phyloP scores from a whole-genome alignment of 345 rosid species.

The Garcia nutans region DNA sequence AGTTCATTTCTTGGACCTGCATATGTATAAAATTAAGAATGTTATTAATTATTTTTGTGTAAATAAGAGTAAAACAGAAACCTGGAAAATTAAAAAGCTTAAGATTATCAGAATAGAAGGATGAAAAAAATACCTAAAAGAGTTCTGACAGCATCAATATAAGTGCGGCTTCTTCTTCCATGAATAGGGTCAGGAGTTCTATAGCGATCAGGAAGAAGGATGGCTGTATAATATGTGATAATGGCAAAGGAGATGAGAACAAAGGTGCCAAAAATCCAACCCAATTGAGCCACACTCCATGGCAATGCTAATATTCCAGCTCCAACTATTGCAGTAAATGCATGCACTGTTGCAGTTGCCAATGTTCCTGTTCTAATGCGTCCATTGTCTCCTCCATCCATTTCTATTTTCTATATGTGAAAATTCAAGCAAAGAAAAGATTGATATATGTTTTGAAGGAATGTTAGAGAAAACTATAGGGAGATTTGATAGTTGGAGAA shows the following conservation, averaged over 20 bases:
- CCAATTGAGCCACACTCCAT: conserved; percentile 30
- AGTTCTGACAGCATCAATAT: conserved; percentile 14
- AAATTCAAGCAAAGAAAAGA: not conserved
- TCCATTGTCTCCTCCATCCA: not conserved
- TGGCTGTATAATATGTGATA: conserved; percentile 14
- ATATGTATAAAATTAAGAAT: not conserved
- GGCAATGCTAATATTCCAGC: conserved; percentile 32
- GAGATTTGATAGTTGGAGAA: no score
- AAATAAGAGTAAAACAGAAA: no score
- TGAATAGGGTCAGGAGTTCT: conserved; percentile 17
- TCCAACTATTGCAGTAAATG: conserved; percentile 25
- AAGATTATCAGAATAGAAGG: not conserved
- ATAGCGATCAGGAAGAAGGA: conserved; percentile 18
- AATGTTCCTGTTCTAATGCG: conserved; percentile 20
- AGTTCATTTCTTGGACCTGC: conserved; percentile 23
- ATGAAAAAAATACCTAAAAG: conserved; percentile 4
- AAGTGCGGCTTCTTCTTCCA: conserved; percentile 15
- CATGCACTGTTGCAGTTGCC: conserved; percentile 29
- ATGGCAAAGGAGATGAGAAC: conserved; percentile 9
- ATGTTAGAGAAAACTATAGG: no score
- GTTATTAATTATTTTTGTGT: not conserved
- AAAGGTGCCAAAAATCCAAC: conserved; percentile 19
- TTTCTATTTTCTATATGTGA: not conserved
- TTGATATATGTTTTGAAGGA: no score
- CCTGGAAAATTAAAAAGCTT: no score